These are phyloP conservation scores for Acer negundo DNA, from an alignment of 345 rosid species.

Conservation along the genomic window DNA sequence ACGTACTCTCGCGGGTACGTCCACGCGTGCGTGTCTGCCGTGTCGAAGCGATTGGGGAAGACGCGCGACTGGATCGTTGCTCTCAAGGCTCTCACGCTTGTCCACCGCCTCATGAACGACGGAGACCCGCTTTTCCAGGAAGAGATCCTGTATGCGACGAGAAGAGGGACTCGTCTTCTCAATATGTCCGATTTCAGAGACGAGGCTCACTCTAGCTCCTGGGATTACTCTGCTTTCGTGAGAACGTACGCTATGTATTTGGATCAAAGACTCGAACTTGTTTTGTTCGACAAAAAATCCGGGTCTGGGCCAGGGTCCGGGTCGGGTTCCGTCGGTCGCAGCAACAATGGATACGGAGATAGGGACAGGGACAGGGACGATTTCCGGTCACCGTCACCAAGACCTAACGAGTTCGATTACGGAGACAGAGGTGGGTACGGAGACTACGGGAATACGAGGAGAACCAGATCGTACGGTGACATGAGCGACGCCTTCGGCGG, in stretches of 20 bases:
- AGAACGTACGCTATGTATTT: slow-evolving; percentile 70
- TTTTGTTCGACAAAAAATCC: slow-evolving; percentile 46
- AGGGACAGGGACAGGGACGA: slow-evolving; percentile 44
- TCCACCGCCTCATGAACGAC: slow-evolving; percentile 70
- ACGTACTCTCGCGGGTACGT: slow-evolving; percentile 84
- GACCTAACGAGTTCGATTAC: slow-evolving; percentile 57
- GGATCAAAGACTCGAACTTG: slow-evolving; percentile 75
- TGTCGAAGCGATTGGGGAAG: slow-evolving; percentile 76
- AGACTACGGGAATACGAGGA: slow-evolving; percentile 49
- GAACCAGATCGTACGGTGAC: slow-evolving; percentile 69
- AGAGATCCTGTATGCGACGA: slow-evolving; percentile 70
- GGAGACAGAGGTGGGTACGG: slow-evolving; percentile 39
- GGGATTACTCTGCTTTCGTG: slow-evolving; percentile 88
- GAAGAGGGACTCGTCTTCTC: slow-evolving; percentile 78
- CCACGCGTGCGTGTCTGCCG: slow-evolving; percentile 63
- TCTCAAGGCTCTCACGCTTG: slow-evolving; percentile 69
- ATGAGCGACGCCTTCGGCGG: slow-evolving; percentile 55
- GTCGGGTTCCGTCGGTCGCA: slow-evolving; percentile 35
- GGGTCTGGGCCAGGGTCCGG: slow-evolving; percentile 22
- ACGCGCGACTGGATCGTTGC: slow-evolving; percentile 94
- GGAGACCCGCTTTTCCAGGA: slow-evolving; percentile 75
- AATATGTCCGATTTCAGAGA: slow-evolving; percentile 85
- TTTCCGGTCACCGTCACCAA: slow-evolving; percentile 75
- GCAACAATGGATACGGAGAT: slow-evolving; percentile 35
- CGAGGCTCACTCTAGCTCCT: slow-evolving; percentile 75